Conservation (phyloP, 163 green algal genomes). For the Volvox carteri region DNA sequence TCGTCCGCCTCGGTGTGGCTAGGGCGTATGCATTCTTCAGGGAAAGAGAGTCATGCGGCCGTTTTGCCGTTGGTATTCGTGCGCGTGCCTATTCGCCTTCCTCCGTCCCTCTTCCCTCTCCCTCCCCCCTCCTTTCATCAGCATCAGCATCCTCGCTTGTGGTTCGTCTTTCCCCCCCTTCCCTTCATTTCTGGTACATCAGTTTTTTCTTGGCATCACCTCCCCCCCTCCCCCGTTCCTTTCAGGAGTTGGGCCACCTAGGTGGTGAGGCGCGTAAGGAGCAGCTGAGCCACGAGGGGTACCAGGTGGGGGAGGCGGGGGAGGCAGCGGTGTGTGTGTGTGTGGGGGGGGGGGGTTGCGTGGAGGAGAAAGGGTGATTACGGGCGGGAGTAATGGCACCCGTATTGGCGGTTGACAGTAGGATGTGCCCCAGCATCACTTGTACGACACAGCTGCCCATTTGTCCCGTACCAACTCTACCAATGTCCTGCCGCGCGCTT, state of each 20-base stretch:
- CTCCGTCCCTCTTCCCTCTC: background rate
- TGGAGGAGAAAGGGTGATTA: background rate
- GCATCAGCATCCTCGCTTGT: too few species aligned
- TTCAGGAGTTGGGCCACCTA: constrained; percentile 44
- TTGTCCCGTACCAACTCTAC: background rate
- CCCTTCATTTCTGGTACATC: too few species aligned
- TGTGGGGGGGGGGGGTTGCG: background rate
- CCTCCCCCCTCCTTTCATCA: background rate
- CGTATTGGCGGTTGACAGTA: background rate
- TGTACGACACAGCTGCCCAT: background rate
- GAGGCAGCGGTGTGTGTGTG: background rate
- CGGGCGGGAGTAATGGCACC: background rate
- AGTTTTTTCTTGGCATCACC: too few species aligned
- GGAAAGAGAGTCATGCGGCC: too few species aligned
- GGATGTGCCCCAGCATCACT: background rate
- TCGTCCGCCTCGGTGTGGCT: too few species aligned
- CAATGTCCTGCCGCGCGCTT: background rate
- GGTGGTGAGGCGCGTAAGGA: constrained; percentile 53
- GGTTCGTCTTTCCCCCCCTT: background rate
- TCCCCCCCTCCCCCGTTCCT: background rate
- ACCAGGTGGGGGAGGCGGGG: constrained; percentile 10
- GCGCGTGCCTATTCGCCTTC: too few species aligned
- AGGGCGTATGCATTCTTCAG: too few species aligned
- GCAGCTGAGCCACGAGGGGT: constrained; percentile 48
- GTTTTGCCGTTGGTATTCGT: too few species aligned